These are phyloP conservation scores for Aspergillus fumigatus DNA, from an alignment of 2,329 filamentous ascomycete genomes.

Conservation along the genomic window DNA sequence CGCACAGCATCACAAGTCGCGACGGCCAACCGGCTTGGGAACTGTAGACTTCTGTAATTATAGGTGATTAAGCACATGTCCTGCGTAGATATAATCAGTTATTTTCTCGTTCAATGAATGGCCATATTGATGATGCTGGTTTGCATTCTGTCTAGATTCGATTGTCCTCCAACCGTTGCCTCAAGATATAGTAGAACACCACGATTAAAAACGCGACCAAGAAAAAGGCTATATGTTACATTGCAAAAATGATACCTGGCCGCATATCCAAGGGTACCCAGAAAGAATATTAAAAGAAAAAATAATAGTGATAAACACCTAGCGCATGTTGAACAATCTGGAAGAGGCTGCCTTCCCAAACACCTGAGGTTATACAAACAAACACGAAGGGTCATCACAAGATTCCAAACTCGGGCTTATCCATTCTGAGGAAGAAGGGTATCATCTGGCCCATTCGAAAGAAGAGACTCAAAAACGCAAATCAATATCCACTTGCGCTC, in stretches of 20 bases:
- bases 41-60: background rate
- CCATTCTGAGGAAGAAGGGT: conserved; percentile 19
- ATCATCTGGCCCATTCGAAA: conserved; percentile 18
- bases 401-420: conserved; percentile 13
- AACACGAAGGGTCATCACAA: conserved; percentile 16
- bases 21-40: background rate
- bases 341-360: no score
- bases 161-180: background rate
- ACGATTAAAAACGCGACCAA: background rate
- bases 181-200: background rate
- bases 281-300: conserved; percentile 2
- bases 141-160: background rate
- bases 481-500: background rate
- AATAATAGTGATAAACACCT: background rate
- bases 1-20: background rate
- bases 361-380: conserved; percentile 16
- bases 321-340: conserved; percentile 1
- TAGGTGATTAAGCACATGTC: background rate
- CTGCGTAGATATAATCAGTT: background rate
- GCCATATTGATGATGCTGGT: background rate
- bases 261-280: conserved; percentile 3
- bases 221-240: conserved; percentile 18
- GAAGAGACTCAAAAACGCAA: background rate
- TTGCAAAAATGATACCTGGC: conserved; percentile 2
- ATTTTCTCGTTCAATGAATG: background rate